Evolutionary conservation across 192 early-diverging fungal species (phyloP).

Genomic region (Haplosporangium gracile): DNA sequence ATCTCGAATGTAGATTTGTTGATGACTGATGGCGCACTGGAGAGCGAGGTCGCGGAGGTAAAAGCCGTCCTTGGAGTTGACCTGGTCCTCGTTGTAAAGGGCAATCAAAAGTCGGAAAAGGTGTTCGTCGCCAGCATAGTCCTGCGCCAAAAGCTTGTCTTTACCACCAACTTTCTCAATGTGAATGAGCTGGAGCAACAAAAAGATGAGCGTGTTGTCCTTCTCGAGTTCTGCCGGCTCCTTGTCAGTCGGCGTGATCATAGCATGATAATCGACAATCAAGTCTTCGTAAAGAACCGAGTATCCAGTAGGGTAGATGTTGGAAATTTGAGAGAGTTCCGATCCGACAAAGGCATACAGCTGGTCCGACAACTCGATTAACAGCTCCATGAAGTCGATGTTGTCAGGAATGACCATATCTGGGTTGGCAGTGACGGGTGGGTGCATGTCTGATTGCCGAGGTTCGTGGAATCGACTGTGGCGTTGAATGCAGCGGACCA

Average conservation of each 20-base stretch:
- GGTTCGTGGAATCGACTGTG: constrained; percentile 66
- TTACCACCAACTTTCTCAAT: constrained; percentile 71
- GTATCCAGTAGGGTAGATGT: constrained; percentile 47
- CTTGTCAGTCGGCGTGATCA: constrained; percentile 27
- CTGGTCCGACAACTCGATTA: constrained; percentile 83
- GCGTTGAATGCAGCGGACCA: constrained; percentile 66
- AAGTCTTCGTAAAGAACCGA: constrained; percentile 46
- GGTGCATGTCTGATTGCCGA: constrained; percentile 40
- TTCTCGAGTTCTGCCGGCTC: constrained; percentile 59
- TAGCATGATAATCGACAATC: constrained; percentile 32
- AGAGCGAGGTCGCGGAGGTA: constrained; percentile 81
- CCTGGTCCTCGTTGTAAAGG: constrained; percentile 83
- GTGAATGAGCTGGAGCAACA: constrained; percentile 77
- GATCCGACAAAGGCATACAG: constrained; percentile 77
- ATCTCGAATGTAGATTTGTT: constrained; percentile 73
- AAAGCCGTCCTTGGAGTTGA: constrained; percentile 78
- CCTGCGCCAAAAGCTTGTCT: constrained; percentile 69
- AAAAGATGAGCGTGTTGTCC: constrained; percentile 82
- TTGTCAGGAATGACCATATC: constrained; percentile 76
- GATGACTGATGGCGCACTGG: constrained; percentile 78
- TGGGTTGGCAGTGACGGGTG: constrained; percentile 17
- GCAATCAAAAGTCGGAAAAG: constrained; percentile 77
- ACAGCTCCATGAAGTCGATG: constrained; percentile 79
- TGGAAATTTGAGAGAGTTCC: constrained; percentile 57
- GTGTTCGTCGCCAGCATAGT: constrained; percentile 77